A percentile compares a stretch with the other conserved stretches of the same genome.
These are phyloP conservation scores for Flaveria linearis DNA, from an alignment of 129 eudicot genomes.

Conservation along the genomic window DNA sequence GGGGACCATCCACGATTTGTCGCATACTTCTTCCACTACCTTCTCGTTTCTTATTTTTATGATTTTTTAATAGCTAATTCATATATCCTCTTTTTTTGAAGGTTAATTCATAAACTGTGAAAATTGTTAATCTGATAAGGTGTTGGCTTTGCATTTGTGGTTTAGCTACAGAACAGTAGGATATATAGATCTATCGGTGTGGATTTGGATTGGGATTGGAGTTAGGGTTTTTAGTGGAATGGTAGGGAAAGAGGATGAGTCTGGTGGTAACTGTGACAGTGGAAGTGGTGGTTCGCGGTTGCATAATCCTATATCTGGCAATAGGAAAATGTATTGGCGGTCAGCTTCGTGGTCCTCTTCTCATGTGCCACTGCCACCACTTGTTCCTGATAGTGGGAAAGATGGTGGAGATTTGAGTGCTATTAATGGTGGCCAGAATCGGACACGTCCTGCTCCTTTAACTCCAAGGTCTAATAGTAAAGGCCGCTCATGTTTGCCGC, in stretches of 20 bases:
- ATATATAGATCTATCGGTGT: conserved; percentile 23
- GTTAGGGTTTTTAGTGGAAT: conserved; percentile 40
- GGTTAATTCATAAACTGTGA: too few relatives aligned
- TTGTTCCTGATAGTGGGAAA: too few relatives aligned
- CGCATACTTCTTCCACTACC: too few relatives aligned
- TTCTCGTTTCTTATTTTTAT: too few relatives aligned
- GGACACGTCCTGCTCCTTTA: conserved; percentile 52
- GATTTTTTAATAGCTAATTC: too few relatives aligned
- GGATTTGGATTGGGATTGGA: conserved; percentile 2
- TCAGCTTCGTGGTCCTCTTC: conserved; percentile 88
- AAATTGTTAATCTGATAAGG: background rate
- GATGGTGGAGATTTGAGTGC: conserved; percentile 42
- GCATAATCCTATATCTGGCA: conserved; percentile 35
- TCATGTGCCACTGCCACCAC: conserved; percentile 54
- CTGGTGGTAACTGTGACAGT: conserved; percentile 32
- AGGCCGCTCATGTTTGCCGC: conserved; percentile 67
- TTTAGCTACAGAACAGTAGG: conserved; percentile 14
- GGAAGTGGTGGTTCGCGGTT: conserved; percentile 32
- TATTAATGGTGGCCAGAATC: conserved; percentile 34
- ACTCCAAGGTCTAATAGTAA: conserved; percentile 70
- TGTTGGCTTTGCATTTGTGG: conserved; percentile 18
- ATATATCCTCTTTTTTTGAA: too few relatives aligned
- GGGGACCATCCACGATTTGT: too few relatives aligned
- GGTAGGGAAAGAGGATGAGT: conserved; percentile 73
- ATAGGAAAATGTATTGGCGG: conserved; percentile 65